Conservation (phyloP, 1,284 basidiomycete species). For the Tausonia pullulans region DNA sequence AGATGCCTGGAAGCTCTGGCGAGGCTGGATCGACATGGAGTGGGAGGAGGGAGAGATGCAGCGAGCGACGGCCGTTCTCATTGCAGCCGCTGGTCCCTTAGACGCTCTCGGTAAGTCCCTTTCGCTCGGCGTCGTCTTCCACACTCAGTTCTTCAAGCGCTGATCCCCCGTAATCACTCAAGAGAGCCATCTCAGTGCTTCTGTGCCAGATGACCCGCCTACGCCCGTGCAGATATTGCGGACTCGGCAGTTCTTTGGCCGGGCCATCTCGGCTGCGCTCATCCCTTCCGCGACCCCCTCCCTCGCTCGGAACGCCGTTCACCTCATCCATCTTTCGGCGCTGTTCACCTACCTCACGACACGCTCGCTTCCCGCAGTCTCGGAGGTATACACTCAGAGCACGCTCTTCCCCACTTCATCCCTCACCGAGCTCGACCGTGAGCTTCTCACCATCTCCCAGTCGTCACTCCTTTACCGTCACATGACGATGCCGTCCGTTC, state of each 20-base stretch:
- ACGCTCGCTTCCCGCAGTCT: no score
- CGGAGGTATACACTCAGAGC: no score
- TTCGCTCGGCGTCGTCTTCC: slow-evolving; percentile 12
- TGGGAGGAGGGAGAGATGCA: slow-evolving; percentile 52
- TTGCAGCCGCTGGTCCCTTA: background rate
- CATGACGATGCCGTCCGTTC: slow-evolving; percentile 19
- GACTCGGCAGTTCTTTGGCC: slow-evolving; percentile 14
- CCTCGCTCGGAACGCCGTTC: slow-evolving; percentile 8
- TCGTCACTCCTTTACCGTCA: slow-evolving; percentile 32
- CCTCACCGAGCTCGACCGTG: no score
- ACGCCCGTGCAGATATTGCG: background rate
- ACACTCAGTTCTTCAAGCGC: no score
- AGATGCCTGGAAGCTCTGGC: slow-evolving; percentile 50
- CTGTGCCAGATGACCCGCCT: no score
- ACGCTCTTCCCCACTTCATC: no score
- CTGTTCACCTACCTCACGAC: slow-evolving; percentile 24
- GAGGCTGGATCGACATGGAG: slow-evolving; percentile 83
- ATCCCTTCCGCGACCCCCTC: slow-evolving; percentile 10
- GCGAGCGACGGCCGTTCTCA: slow-evolving; percentile 7
- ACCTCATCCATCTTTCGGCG: slow-evolving; percentile 23
- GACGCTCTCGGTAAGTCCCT: slow-evolving; percentile 17
- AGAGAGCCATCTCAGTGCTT: no score
- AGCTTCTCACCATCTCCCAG: slow-evolving; percentile 23
- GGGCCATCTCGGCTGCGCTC: slow-evolving; percentile 22
- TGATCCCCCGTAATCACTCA: background rate